Evolutionary conservation across 352 stramenopile species (phyloP).

Genomic region (Thalassiosira mediterranea): DNA sequence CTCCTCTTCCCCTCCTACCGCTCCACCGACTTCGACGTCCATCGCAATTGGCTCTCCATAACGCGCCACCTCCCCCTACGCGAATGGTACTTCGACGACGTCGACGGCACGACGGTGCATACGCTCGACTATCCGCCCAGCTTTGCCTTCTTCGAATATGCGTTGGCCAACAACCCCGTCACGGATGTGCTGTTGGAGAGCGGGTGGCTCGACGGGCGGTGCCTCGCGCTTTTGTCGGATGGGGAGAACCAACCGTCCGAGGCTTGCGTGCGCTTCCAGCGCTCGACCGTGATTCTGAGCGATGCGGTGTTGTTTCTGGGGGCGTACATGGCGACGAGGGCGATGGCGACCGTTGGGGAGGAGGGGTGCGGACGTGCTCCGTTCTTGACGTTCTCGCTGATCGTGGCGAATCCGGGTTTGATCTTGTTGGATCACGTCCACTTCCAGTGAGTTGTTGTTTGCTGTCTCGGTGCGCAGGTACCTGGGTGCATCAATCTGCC

Average conservation of each 20-base stretch:
- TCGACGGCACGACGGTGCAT: constrained; percentile 90
- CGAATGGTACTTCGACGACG: constrained; percentile 94
- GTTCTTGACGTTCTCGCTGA: constrained; percentile 83
- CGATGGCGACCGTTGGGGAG: constrained; percentile 82
- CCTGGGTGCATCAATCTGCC: too few species aligned
- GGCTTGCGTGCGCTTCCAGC: constrained; percentile 89
- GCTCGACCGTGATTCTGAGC: constrained; percentile 90
- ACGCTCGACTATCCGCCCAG: constrained; percentile 98
- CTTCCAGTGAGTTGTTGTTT: too few species aligned
- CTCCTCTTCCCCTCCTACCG: constrained; percentile 91
- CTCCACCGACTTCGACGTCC: constrained; percentile 98
- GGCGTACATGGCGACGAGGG: constrained; percentile 44
- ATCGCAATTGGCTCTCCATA: constrained; percentile 98
- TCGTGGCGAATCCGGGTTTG: constrained; percentile 91
- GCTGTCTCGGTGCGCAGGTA: too few species aligned
- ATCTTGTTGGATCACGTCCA: constrained; percentile 98
- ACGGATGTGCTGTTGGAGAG: constrained; percentile 28
- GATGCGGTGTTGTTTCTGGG: constrained; percentile 89
- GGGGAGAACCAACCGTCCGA: constrained; percentile 49
- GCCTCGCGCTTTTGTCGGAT: constrained; percentile 65
- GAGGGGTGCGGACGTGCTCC: constrained; percentile 18
- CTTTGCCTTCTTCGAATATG: constrained; percentile 96
- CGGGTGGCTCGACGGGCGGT: constrained; percentile 60
- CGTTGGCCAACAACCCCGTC: constrained; percentile 75
- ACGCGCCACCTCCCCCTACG: constrained; percentile 88